Evolutionary conservation across 106 monocot genomes (phyloP).

Genomic region (Xerophyta viscosa): DNA sequence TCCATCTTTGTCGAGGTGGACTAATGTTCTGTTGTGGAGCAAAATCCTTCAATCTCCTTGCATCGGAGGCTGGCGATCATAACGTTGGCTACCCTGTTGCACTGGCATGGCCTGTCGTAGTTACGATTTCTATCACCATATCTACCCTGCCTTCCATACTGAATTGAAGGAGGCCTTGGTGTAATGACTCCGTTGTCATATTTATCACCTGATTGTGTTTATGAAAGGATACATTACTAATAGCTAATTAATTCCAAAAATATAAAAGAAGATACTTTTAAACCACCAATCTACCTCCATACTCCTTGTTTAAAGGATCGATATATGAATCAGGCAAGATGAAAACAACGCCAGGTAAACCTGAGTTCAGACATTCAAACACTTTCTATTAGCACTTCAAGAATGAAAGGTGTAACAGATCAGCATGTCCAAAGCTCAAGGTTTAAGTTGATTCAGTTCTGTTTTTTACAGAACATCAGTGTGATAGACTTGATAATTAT

Average conservation of each 20-base stretch:
- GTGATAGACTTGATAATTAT: not conserved
- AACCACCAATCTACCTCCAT: constrained; percentile 99
- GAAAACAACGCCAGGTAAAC: constrained; percentile 94
- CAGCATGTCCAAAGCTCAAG: not conserved
- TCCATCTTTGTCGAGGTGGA: no score
- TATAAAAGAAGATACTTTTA: not conserved
- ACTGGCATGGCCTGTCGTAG: constrained; percentile 36
- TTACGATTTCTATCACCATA: constrained; percentile 49
- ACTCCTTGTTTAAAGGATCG: constrained; percentile 93
- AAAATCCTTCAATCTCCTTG: constrained; percentile 28
- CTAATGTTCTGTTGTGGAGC: constrained; percentile 29
- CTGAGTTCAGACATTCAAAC: constrained; percentile 22
- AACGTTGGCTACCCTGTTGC: constrained; percentile 27
- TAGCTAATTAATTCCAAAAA: constrained; percentile 5
- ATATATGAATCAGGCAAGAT: constrained; percentile 94
- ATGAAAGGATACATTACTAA: no score
- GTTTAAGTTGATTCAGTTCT: not conserved
- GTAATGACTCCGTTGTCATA: constrained; percentile 96
- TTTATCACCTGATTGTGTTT: constrained; percentile 93
- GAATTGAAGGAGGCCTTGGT: constrained; percentile 84
- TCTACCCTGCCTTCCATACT: constrained; percentile 57
- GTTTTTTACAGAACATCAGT: not conserved
- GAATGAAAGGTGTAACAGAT: not conserved
- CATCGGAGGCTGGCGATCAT: constrained; percentile 12
- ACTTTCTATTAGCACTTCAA: not conserved